These are phyloP conservation scores for Phytophthora fragariae DNA, from an alignment of 352 stramenopile species.

Conservation along the genomic window DNA sequence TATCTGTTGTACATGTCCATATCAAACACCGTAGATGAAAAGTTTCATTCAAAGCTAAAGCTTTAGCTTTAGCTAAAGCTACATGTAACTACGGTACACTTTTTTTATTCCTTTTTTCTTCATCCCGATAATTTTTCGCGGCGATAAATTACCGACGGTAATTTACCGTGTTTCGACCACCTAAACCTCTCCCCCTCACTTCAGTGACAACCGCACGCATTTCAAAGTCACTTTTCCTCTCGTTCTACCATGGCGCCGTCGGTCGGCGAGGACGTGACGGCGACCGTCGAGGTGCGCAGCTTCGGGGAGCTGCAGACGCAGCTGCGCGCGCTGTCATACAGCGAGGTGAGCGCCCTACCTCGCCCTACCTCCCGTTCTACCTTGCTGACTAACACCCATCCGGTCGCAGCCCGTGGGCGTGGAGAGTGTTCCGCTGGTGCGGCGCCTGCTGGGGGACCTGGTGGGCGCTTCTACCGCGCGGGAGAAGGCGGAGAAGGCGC, in stretches of 20 bases:
- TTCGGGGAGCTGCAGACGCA: slow-evolving; percentile 64
- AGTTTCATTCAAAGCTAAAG: too few species aligned
- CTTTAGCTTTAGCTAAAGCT: too few species aligned
- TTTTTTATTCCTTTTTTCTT: too few species aligned
- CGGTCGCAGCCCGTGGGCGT: slow-evolving; percentile 52
- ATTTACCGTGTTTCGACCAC: neutral
- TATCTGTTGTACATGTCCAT: too few species aligned
- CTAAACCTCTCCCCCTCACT: neutral
- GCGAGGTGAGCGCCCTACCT: slow-evolving; percentile 43
- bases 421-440: slow-evolving; percentile 69
- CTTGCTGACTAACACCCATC: neutral
- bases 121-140: too few species aligned
- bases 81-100: too few species aligned
- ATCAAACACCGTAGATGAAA: too few species aligned
- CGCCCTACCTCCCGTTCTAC: slow-evolving; percentile 1
- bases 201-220: slow-evolving; percentile 2
- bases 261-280: slow-evolving; percentile 45
- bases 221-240: neutral
- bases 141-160: too few species aligned
- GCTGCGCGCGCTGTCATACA: slow-evolving; percentile 68
- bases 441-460: slow-evolving; percentile 67
- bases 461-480: slow-evolving; percentile 36
- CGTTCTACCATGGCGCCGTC: slow-evolving; percentile 42
- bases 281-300: slow-evolving; percentile 52
- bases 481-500: slow-evolving; percentile 47